Base-by-base conservation (phyloP, 2,329 filamentous ascomycete genomes). In the Chaetomium sp. region DNA sequence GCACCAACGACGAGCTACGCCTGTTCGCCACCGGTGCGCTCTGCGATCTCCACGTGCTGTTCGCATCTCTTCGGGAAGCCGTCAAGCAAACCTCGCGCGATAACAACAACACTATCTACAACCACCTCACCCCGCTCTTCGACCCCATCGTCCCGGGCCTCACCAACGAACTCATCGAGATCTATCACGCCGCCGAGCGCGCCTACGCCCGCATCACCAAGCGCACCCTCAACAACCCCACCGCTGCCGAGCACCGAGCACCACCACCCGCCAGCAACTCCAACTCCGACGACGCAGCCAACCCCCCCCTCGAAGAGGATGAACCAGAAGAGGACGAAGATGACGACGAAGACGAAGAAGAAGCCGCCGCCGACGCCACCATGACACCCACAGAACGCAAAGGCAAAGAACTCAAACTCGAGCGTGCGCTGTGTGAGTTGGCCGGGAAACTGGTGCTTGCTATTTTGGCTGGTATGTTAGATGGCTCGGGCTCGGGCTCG, bases 381-480 rank as follows among this genome's bases (percentile, higher is more conserved):
- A 67, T 81, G 43, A 76, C 81, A 35, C 76, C 78, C 52, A 76
- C 79, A 65, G 76, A 88, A 65, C 79, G 82, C 55, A 76, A 82
- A 62, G 79, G 85, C 48, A 79, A 80, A 41, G 82, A 85, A 55
- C 79, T 96, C 37, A 79, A 91, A 56, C 85, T 90, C 0, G 94
- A 97, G 71, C 87, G 92, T 67, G 82, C 85, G 19, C 79, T 97
- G 0, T 97, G 92, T 70, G 87, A 92, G 64, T 77, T 96, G 33
- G 86, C 91, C 0, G 87, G 85, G 59, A 95, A 94, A 68, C 82
- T 95, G 44, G 88, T 96, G 40, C 80, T 95, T 43, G 87, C 86
- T 10, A 84, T 95, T 27, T 76, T 88, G 8, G 89, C 85, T 19
- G 84, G 84, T 52, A 83, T 91, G 42, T 76, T 96, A 50, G 90